Evolutionary conservation across 2,329 filamentous ascomycete genomes (phyloP), one percentile per base, ranked within the genome.

Genomic region (Aspergillus sp.): DNA sequence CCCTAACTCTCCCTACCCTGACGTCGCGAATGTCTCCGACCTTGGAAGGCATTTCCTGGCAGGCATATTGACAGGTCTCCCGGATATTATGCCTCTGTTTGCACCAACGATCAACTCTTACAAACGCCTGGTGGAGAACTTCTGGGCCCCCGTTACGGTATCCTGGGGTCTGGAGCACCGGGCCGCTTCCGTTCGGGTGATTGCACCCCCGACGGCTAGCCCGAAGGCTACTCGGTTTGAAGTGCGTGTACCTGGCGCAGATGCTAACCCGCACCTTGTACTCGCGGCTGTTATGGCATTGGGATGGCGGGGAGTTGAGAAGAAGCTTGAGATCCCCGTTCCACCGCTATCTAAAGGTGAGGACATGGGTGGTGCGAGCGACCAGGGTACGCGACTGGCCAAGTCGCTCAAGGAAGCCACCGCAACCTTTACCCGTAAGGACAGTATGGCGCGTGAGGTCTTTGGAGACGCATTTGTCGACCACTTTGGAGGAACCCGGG

Each of bases 71-170:
- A 85, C 88, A 26, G 93, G 91, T 10, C 77, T 98, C 4, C 89
- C 93, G 2, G 89, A 96, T 60, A 82, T 97, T 54, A 98, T 98
- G 93, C 93, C 93, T 1, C 75, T 97, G 46, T 76, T 98, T 9
- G 93, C 91, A 1, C 93, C 93, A 0, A 98, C 89, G 1, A 81
- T 98, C 61, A 98, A 98, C 76, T 95, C 88, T 49, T 98, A 98
- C 76, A 98, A 98, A 72, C 85, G 93, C 4, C 78, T 98, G 0
- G 93, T 98, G 2, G 93, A 98, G 73, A 97, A 97, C 71, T 97
- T 96, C 70, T 98, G 93, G 93, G 93, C 93, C 0, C 93, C 93
- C 0, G 93, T 98, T 5, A 96, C 91, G 0, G 93, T 97, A 0
- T 95, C 89, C 0, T 98, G 93, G 93, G 93, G 93, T 1, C 72